phyloP scores from a whole-genome alignment of 2,329 filamentous ascomycete genomes.

The Hymenoscyphus albidus region DNA sequence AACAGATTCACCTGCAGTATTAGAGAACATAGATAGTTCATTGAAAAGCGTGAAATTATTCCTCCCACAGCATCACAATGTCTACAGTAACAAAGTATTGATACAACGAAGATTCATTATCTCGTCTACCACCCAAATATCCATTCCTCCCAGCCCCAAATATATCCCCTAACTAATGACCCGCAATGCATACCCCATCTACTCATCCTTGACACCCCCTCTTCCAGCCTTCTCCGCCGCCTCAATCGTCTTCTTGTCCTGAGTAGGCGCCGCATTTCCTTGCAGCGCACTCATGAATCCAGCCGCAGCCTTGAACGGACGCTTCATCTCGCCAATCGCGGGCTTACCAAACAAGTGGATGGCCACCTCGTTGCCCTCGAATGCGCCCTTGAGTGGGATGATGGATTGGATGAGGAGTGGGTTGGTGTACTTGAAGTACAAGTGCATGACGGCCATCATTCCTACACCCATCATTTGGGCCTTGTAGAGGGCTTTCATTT shows the following conservation, averaged over 20 bases:
- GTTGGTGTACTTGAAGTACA: constrained; percentile 99
- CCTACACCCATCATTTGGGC: constrained; percentile 90
- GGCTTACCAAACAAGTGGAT: constrained; percentile 87
- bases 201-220: constrained; percentile 70
- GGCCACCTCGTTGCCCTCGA: constrained; percentile 95
- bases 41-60: constrained; percentile 7
- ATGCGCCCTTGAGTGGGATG: constrained; percentile 90
- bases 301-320: constrained; percentile 84
- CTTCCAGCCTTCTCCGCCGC: constrained; percentile 71
- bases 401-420: constrained; percentile 97
- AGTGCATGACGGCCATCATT: constrained; percentile 98
- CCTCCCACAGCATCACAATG: constrained; percentile 3
- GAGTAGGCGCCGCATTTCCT: constrained; percentile 66
- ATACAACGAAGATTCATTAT: constrained; percentile 6
- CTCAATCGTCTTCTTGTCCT: constrained; percentile 86
- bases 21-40: not conserved
- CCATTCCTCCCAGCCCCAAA: not conserved
- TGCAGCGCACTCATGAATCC: constrained; percentile 80
- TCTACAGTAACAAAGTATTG: constrained; percentile 3
- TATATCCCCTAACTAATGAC: too few relatives aligned
- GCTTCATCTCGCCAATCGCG: constrained; percentile 84
- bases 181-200: constrained; percentile 14
- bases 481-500: constrained; percentile 83
- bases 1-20: not conserved
- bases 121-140: not conserved